Percentiles rank a stretch among this genome's conserved stretches.
phyloP scores from a whole-genome alignment of 768 basidiomycete species.

The Clitopilus hobsonii region DNA sequence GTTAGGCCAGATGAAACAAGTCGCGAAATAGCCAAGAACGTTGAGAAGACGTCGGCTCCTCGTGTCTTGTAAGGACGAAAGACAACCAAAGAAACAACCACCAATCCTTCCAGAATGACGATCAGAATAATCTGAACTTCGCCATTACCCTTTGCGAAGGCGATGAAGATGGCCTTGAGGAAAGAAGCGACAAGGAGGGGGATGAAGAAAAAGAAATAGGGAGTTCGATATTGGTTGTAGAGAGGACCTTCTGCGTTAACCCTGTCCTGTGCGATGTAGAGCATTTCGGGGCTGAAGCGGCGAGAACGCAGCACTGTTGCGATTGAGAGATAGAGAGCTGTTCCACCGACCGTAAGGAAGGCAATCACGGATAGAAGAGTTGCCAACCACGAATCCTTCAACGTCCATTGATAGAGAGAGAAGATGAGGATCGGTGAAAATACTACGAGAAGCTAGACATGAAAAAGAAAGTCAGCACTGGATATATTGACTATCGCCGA shows the following conservation, averaged over 20 bases:
- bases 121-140: slow-evolving; percentile 66
- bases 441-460: slow-evolving; percentile 54
- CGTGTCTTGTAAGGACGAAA: slow-evolving; percentile 63
- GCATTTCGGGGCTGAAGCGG: slow-evolving; percentile 17
- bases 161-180: slow-evolving; percentile 69
- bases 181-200: slow-evolving; percentile 53
- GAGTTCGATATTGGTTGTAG: slow-evolving; percentile 60
- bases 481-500: background rate
- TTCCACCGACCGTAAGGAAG: slow-evolving; percentile 45
- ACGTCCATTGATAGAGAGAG: slow-evolving; percentile 86
- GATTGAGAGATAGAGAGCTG: slow-evolving; percentile 46
- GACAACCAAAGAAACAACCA: slow-evolving; percentile 46
- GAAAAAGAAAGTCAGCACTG: background rate
- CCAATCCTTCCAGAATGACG: slow-evolving; percentile 60
- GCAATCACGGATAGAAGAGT: slow-evolving; percentile 72
- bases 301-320: slow-evolving; percentile 43
- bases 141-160: slow-evolving; percentile 56
- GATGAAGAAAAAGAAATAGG: slow-evolving; percentile 66
- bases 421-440: slow-evolving; percentile 73
- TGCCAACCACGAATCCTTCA: slow-evolving; percentile 85
- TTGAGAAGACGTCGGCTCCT: slow-evolving; percentile 66
- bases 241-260: slow-evolving; percentile 50
- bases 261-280: slow-evolving; percentile 28
- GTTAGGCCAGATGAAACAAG: slow-evolving; percentile 66
- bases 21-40: slow-evolving; percentile 63